A percentile compares a stretch with the other conserved stretches of the same genome.
Evolutionary conservation across 176 grass and related monocot species (phyloP).

Genomic region (Echinochloa phyllopogon): DNA sequence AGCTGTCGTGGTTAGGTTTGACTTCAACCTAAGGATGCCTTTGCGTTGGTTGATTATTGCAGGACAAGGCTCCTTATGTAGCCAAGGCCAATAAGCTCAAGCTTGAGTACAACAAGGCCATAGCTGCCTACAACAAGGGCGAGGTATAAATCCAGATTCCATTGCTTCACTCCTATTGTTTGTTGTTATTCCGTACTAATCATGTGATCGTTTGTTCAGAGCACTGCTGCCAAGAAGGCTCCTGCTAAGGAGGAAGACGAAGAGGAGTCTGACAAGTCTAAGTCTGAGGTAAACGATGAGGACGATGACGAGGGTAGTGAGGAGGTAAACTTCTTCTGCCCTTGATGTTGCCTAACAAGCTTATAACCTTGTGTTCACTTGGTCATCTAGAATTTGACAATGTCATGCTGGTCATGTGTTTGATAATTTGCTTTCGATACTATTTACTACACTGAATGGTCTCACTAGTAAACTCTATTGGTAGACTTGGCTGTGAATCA

Average conservation of each 20-base stretch:
- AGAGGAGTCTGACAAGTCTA: slow-evolving; percentile 96
- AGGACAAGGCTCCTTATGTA: slow-evolving; percentile 89
- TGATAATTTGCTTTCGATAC: not conserved
- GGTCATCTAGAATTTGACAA: not conserved
- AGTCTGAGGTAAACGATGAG: slow-evolving; percentile 87
- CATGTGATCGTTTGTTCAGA: slow-evolving; percentile 11
- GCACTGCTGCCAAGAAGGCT: slow-evolving; percentile 46
- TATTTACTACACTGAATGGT: not conserved
- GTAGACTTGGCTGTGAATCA: not conserved
- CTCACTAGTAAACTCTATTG: not conserved
- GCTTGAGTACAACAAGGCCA: slow-evolving; percentile 70
- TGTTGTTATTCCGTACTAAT: not conserved
- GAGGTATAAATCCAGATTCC: not conserved
- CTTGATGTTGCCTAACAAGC: not conserved
- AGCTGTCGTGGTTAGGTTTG: not conserved
- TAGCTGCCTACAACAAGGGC: slow-evolving; percentile 78
- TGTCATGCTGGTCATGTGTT: not conserved
- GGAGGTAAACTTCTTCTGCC: slow-evolving; percentile 46
- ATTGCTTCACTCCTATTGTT: rapidly evolving
- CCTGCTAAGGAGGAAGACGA: slow-evolving; percentile 74
- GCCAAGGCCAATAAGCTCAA: slow-evolving; percentile 80
- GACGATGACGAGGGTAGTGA: slow-evolving; percentile 87
- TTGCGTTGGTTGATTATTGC: not conserved
- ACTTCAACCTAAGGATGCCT: not conserved
- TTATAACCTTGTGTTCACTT: not conserved